These are phyloP conservation scores for Aspergillus sclerotiicarbonarius DNA, from an alignment of 495 filamentous ascomycete genomes.

Conservation along the genomic window DNA sequence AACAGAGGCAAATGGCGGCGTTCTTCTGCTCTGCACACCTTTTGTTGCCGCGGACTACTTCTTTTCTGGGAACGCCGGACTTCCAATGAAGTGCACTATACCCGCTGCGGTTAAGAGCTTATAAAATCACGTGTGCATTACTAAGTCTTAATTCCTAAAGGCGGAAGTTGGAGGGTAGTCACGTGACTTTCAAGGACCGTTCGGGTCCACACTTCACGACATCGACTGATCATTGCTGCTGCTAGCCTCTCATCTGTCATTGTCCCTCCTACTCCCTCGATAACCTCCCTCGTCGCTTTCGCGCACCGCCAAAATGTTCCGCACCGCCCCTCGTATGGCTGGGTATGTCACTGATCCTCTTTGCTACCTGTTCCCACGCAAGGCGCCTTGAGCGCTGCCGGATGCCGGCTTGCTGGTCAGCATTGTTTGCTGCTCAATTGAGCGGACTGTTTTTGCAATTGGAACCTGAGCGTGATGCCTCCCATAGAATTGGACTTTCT, in stretches of 20 bases:
- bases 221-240: constrained; percentile 28
- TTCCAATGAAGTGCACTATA: constrained; percentile 16
- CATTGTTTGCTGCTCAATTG: constrained; percentile 23
- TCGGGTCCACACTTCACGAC: constrained; percentile 35
- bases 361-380: background rate
- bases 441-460: constrained; percentile 5
- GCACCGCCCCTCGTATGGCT: constrained; percentile 47
- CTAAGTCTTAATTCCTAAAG: constrained; percentile 27
- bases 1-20: constrained; percentile 5
- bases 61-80: constrained; percentile 17
- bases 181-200: constrained; percentile 26
- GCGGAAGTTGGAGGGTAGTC: constrained; percentile 38
- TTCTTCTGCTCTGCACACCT: constrained; percentile 1
- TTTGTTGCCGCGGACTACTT: constrained; percentile 7
- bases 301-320: constrained; percentile 45
- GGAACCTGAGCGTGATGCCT: background rate
- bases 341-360: constrained; percentile 34
- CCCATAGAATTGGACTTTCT: background rate
- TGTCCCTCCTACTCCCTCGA: constrained; percentile 24
- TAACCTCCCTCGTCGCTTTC: constrained; percentile 25
- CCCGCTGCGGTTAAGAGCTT: constrained; percentile 18
- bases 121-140: constrained; percentile 25
- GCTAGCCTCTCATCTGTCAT: constrained; percentile 24
- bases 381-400: background rate
- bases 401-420: constrained; percentile 16